Percentiles rank a stretch among this genome's conserved stretches.
Evolutionary conservation across 768 basidiomycete genomes (phyloP).

Genomic region (Galerina sulciceps): DNA sequence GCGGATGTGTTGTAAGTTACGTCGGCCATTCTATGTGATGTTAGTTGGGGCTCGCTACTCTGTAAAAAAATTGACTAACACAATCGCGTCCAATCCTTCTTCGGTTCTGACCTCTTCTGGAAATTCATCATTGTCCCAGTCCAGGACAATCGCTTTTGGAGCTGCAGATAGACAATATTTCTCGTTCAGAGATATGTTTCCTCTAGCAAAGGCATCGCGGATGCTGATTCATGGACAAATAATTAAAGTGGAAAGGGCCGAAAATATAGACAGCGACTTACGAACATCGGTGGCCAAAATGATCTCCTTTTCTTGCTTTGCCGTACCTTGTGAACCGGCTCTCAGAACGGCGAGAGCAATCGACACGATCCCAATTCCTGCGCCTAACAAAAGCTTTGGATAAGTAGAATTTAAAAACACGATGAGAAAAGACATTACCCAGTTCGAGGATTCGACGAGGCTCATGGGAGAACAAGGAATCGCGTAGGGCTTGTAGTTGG

Average conservation of each 20-base stretch:
- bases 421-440: constrained; percentile 47
- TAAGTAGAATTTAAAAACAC: not conserved
- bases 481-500: constrained; percentile 8
- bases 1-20: constrained; percentile 90
- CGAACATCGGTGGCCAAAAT: constrained; percentile 71
- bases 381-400: constrained; percentile 49
- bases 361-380: constrained; percentile 85
- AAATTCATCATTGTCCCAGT: constrained; percentile 75
- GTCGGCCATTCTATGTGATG: constrained; percentile 80
- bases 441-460: constrained; percentile 65
- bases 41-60: not conserved
- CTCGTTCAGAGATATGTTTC: constrained; percentile 64
- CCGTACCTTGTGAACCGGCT: constrained; percentile 28
- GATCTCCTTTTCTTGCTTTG: constrained; percentile 13
- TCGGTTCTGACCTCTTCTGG: constrained; percentile 47
- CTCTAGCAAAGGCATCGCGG: constrained; percentile 79
- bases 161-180: constrained; percentile 33
- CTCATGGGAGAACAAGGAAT: constrained; percentile 43
- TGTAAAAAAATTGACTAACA: constrained; percentile 51
- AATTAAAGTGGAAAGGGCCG: no score
- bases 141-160: constrained; percentile 50
- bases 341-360: constrained; percentile 65
- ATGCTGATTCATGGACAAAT: constrained; percentile 46
- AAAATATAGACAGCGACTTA: constrained; percentile 36
- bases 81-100: constrained; percentile 60